These are phyloP conservation scores for Auricularia auricula-judae DNA, from an alignment of 768 basidiomycete species.

Conservation along the genomic window DNA sequence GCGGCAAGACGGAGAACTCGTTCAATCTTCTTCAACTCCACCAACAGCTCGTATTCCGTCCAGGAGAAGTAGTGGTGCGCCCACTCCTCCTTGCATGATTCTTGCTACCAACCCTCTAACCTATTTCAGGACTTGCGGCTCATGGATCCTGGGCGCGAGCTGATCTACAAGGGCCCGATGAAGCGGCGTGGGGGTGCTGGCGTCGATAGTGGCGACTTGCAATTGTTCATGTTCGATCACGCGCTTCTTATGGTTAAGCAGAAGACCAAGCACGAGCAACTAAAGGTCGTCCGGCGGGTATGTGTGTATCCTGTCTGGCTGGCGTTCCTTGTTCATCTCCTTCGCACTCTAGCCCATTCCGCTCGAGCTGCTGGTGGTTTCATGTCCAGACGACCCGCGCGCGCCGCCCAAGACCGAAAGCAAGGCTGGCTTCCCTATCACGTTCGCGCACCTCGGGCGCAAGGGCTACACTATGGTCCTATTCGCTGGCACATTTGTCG, in stretches of 20 bases:
- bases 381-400: constrained; percentile 58
- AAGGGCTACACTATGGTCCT: constrained; percentile 87
- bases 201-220: constrained; percentile 76
- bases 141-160: constrained; percentile 77
- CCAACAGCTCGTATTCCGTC: constrained; percentile 80
- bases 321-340: background rate
- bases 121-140: constrained; percentile 64
- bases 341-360: constrained; percentile 75
- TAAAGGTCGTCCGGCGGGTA: constrained; percentile 88
- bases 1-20: constrained; percentile 90
- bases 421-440: constrained; percentile 85
- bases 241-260: constrained; percentile 89
- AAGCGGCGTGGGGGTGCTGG: constrained; percentile 70
- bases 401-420: constrained; percentile 24
- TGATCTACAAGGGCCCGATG: constrained; percentile 82
- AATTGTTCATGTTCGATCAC: constrained; percentile 95
- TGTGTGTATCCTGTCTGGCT: constrained; percentile 17
- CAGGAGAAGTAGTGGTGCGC: constrained; percentile 81
- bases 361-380: constrained; percentile 78
- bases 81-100: background rate
- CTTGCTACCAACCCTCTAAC: background rate
- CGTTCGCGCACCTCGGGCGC: constrained; percentile 86
- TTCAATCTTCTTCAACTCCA: constrained; percentile 93
- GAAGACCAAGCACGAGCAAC: constrained; percentile 85
- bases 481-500: constrained; percentile 78